These are phyloP conservation scores for Choanephora cucurbitarum DNA, from an alignment of 371 early-diverging fungal species.

Conservation along the genomic window DNA sequence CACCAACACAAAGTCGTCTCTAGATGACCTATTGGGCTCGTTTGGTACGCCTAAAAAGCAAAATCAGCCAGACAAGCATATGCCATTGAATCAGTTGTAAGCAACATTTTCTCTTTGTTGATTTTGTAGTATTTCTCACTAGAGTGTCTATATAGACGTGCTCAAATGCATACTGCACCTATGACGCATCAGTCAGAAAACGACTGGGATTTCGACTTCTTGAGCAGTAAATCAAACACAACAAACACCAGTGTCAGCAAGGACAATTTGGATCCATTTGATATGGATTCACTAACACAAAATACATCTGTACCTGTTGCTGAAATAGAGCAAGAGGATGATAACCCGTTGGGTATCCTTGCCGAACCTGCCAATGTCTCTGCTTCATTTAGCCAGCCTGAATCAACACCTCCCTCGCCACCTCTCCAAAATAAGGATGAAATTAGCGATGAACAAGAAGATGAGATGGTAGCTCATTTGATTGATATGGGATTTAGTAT, in stretches of 20 bases:
- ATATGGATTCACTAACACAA: conserved; percentile 28
- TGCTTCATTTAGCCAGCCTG: conserved; percentile 5
- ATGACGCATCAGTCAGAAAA: conserved; percentile 7
- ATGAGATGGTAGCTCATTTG: conserved; percentile 59
- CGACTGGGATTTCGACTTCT: conserved; percentile 61
- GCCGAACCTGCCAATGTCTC: conserved; percentile 32
- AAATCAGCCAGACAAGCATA: conserved; percentile 13
- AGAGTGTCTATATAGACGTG: too few species aligned
- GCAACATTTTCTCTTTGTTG: conserved; percentile 13
- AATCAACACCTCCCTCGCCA: background rate
- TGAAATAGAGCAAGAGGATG: conserved; percentile 21
- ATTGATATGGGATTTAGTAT: conserved; percentile 77
- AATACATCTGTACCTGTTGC: conserved; percentile 1
- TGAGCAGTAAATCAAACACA: conserved; percentile 29
- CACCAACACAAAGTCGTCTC: conserved; percentile 10
- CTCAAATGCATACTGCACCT: too few species aligned
- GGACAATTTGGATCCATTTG: conserved; percentile 41
- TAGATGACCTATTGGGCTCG: conserved; percentile 41
- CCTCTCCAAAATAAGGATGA: background rate
- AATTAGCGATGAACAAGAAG: conserved; percentile 5
- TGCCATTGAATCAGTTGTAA: conserved; percentile 55
- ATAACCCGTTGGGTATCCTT: conserved; percentile 50
- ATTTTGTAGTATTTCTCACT: too few species aligned
- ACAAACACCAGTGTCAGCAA: conserved; percentile 11
- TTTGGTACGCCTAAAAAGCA: conserved; percentile 26